These are phyloP conservation scores for Strigomonas culicis DNA, from an alignment of 208 protist species.

Conservation along the genomic window DNA sequence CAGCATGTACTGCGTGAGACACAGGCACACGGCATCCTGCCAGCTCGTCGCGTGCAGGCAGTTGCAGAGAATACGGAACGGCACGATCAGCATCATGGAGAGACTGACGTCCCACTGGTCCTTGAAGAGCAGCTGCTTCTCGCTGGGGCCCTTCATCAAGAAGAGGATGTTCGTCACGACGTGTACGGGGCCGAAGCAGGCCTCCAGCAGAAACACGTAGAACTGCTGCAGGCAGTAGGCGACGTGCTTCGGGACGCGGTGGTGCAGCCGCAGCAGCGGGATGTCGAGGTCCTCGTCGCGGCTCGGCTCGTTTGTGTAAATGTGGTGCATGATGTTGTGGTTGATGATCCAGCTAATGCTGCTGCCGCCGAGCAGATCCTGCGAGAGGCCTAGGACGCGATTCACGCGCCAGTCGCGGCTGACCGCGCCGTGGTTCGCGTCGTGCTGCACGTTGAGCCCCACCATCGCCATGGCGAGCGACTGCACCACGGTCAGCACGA, in stretches of 20 bases:
- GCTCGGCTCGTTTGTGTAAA: constrained; percentile 70
- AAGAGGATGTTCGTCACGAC: constrained; percentile 59
- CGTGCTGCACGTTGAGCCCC: constrained; percentile 82
- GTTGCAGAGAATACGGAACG: constrained; percentile 50
- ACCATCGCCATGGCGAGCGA: constrained; percentile 77
- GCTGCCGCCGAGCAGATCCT: constrained; percentile 72
- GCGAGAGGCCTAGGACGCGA: constrained; percentile 50
- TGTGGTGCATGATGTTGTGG: constrained; percentile 75
- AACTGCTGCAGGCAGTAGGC: constrained; percentile 77
- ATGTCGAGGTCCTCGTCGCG: constrained; percentile 73
- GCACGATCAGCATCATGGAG: constrained; percentile 51
- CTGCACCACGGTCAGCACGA: constrained; percentile 58
- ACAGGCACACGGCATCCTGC: constrained; percentile 30
- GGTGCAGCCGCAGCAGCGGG: constrained; percentile 63
- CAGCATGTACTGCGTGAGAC: constrained; percentile 57
- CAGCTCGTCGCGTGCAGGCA: constrained; percentile 51
- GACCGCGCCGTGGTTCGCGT: constrained; percentile 76
- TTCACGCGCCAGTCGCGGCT: constrained; percentile 59
- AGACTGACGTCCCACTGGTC: constrained; percentile 54
- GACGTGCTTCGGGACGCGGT: constrained; percentile 41
- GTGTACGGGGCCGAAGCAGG: constrained; percentile 66
- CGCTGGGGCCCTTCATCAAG: constrained; percentile 43
- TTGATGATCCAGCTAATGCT: constrained; percentile 76
- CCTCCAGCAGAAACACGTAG: constrained; percentile 67
- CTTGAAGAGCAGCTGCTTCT: constrained; percentile 48